Evolutionary conservation across 352 stramenopile species (phyloP), one percentile per base, ranked within the genome.

Genomic region (Pythium scleroteichum): DNA sequence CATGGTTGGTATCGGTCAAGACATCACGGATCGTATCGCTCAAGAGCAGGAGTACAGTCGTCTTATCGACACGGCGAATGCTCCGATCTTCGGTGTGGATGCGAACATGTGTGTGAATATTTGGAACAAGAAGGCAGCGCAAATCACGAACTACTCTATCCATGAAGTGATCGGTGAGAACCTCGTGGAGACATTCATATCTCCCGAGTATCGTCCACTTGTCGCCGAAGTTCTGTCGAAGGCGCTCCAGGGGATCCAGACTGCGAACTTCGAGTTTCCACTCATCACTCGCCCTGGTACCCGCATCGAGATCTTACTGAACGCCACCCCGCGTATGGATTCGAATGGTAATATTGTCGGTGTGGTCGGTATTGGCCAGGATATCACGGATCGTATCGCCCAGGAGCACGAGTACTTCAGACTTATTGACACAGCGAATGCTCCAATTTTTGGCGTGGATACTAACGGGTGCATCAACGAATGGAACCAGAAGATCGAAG

Each of bases 391-490:
- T 42, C 56, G 63, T 9, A 74, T 71, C 44, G 71, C 66, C 6
- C 83, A 92, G 53, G 83, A 92, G 22, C 83, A 90, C 45, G 82
- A 92, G 52, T 92, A 92, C 57, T 78, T 72, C 0, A 79, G 83
- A n/a, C 62, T 96, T 3, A 92, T 96, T 49, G 87, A 96, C 50
- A 94, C 79, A 27, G 86, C 87, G 0, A 95, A 96, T 55, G 79
- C 83, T n/a, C 83, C 83, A 5, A 94, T 94, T 49, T 94, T 94
- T 44, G 85, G 85, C 29, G 75, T 92, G 35, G 81, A 97, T 60
- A 87, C 82, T 40, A 74, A 87, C 73, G 83, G 85, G 19, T 78
- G 72, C 49, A 83, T 94, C 59, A 92, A 90, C 48, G 79, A 90
- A 29, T 94, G 82, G 85, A 94, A 95, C 59, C 72, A 91, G 59